Conservation (phyloP, 306 rosid genomes). For the Psophocarpus tetragonolobus region DNA sequence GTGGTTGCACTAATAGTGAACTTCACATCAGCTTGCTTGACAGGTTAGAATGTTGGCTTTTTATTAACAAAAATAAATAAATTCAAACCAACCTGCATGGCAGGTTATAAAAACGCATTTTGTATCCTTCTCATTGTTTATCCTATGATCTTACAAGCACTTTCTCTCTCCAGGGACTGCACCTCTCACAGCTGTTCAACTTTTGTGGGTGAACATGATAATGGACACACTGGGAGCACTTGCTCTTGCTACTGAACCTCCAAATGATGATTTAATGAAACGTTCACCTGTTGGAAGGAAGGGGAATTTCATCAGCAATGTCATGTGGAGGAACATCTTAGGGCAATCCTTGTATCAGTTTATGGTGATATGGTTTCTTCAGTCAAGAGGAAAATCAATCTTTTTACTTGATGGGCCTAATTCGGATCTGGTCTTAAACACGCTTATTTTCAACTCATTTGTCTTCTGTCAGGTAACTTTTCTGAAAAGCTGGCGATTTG, state of each 20-base stretch:
- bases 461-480: conserved; percentile 90
- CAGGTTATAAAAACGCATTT: background rate
- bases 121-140: background rate
- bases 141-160: conserved; percentile 33
- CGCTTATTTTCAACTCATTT: conserved; percentile 84
- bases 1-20: conserved; percentile 91
- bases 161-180: conserved; percentile 63
- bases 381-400: conserved; percentile 68
- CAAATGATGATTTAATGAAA: conserved; percentile 83
- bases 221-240: conserved; percentile 98
- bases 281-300: conserved; percentile 86
- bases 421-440: conserved; percentile 73
- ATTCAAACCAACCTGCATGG: background rate
- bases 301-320: conserved; percentile 89
- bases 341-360: conserved; percentile 93
- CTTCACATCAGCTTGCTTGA: conserved; percentile 90
- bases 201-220: conserved; percentile 98
- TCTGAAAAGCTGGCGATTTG: background rate
- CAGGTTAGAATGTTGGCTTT: conserved; percentile 59
- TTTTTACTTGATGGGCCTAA: conserved; percentile 63
- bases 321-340: conserved; percentile 96
- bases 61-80: background rate
- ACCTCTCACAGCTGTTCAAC: conserved; percentile 96
- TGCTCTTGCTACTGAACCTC: conserved; percentile 99
- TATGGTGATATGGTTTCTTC: conserved; percentile 77